A percentile compares a stretch with the other conserved stretches of the same genome.
Conservation (phyloP, 2,329 filamentous ascomycete species). For the Ophiognomonia clavigignenti-juglandacearum region DNA sequence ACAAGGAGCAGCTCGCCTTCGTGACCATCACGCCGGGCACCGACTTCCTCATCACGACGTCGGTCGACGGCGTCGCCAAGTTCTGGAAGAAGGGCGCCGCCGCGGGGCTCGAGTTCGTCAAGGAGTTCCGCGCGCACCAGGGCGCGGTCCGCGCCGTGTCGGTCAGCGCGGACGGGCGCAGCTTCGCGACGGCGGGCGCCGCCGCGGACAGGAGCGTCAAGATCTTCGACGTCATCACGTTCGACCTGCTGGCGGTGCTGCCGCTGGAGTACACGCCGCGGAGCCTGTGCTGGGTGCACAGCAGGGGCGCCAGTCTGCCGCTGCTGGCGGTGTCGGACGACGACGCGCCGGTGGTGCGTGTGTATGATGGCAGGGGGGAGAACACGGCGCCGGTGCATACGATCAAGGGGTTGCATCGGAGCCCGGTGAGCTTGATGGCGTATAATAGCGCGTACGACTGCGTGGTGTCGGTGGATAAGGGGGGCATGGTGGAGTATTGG, state of each 20-base stretch:
- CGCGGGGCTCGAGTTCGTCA: constrained; percentile 92
- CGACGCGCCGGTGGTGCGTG: constrained; percentile 64
- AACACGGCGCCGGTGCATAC: constrained; percentile 70
- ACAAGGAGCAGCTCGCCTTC: constrained; percentile 90
- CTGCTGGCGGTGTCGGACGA: constrained; percentile 79
- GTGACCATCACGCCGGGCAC: constrained; percentile 84
- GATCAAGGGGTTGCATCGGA: constrained; percentile 74
- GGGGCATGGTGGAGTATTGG: constrained; percentile 98
- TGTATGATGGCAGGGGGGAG: constrained; percentile 90
- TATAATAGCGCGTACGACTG: constrained; percentile 90
- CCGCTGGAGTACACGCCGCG: constrained; percentile 70
- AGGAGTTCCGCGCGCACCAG: constrained; percentile 89
- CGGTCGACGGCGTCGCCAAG: constrained; percentile 92
- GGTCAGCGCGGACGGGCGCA: constrained; percentile 83
- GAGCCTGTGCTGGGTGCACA: constrained; percentile 88
- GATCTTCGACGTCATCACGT: constrained; percentile 78
- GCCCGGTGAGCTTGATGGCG: constrained; percentile 75
- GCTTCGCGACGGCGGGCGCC: constrained; percentile 81
- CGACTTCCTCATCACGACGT: constrained; percentile 93
- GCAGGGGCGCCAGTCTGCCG: constrained; percentile 79
- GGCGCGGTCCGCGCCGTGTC: constrained; percentile 81
- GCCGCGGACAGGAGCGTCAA: constrained; percentile 75
- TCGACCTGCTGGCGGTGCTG: constrained; percentile 80
- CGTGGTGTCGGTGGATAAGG: constrained; percentile 82
- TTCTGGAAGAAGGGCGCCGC: constrained; percentile 96